Conservation (phyloP, 148 eudicot genomes). For the Amaranthus palmeri region DNA sequence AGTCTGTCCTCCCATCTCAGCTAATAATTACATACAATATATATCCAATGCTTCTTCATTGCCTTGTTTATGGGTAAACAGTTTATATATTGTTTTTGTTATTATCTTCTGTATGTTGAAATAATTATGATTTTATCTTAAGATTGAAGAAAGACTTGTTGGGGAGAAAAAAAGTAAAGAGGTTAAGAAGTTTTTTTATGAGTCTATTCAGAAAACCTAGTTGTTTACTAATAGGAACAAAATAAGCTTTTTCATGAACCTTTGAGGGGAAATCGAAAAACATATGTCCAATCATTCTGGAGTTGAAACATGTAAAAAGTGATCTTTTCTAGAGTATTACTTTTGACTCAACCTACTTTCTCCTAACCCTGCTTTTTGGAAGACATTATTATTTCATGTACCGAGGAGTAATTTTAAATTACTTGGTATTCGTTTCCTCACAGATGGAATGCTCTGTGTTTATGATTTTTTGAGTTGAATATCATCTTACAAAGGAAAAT, state of each 20-base stretch:
- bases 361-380: too few species aligned
- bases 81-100: background rate
- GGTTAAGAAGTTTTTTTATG: background rate
- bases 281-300: background rate
- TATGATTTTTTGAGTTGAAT: too few species aligned
- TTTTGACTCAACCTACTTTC: too few species aligned
- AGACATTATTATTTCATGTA: too few species aligned
- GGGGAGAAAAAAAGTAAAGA: background rate
- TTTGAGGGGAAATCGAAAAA: background rate
- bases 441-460: too few species aligned
- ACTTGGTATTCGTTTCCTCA: too few species aligned
- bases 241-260: background rate
- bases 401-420: too few species aligned
- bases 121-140: slow-evolving; percentile 2
- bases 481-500: too few species aligned
- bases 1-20: slow-evolving; percentile 39
- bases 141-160: slow-evolving; percentile 1
- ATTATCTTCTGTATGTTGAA: background rate
- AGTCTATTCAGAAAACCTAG: too few species aligned
- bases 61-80: slow-evolving; percentile 74
- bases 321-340: too few species aligned
- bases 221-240: background rate
- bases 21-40: slow-evolving; percentile 49
- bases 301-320: too few species aligned
- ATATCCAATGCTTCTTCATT: slow-evolving; percentile 75